Conservation (phyloP, 345 rosid species). For the Euclidium syriacum region DNA sequence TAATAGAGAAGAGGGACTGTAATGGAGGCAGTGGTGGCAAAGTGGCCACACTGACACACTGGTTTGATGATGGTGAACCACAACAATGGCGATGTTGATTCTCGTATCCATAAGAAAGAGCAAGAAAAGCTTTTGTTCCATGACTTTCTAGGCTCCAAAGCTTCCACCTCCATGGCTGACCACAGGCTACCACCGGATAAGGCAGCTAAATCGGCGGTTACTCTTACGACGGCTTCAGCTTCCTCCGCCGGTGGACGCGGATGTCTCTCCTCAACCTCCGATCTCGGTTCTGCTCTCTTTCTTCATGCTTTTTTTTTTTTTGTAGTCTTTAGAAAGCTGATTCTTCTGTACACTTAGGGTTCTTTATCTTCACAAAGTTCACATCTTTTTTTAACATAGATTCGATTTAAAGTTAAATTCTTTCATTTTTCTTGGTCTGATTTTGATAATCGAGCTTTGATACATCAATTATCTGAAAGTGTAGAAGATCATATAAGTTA, state of each 20-base stretch:
- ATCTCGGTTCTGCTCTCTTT: slow-evolving; percentile 65
- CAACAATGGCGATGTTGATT: slow-evolving; percentile 27
- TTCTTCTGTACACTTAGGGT: slow-evolving; percentile 6
- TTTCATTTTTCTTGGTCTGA: neutral
- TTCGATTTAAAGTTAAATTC: slow-evolving; percentile 8
- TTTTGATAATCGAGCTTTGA: neutral
- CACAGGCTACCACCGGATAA: slow-evolving; percentile 28
- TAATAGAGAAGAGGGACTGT: slow-evolving; percentile 19
- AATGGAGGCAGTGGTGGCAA: slow-evolving; percentile 36
- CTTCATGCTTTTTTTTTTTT: slow-evolving; percentile 1
- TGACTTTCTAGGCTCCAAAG: slow-evolving; percentile 78
- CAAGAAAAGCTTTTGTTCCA: slow-evolving; percentile 64
- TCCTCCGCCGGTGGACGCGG: slow-evolving; percentile 58
- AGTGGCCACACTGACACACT: slow-evolving; percentile 41
- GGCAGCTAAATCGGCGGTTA: slow-evolving; percentile 29
- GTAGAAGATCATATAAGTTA: slow-evolving; percentile 7
- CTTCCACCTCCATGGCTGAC: slow-evolving; percentile 35
- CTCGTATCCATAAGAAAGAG: slow-evolving; percentile 29
- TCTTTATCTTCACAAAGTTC: slow-evolving; percentile 15
- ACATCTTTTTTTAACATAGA: neutral
- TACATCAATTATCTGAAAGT: neutral
- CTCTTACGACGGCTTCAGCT: slow-evolving; percentile 45
- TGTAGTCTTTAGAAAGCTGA: slow-evolving; percentile 1
- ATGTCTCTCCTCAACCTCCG: slow-evolving; percentile 74
- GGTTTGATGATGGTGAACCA: slow-evolving; percentile 40